Conservation (phyloP, 768 basidiomycete genomes). For the Chalciporus chontae region DNA sequence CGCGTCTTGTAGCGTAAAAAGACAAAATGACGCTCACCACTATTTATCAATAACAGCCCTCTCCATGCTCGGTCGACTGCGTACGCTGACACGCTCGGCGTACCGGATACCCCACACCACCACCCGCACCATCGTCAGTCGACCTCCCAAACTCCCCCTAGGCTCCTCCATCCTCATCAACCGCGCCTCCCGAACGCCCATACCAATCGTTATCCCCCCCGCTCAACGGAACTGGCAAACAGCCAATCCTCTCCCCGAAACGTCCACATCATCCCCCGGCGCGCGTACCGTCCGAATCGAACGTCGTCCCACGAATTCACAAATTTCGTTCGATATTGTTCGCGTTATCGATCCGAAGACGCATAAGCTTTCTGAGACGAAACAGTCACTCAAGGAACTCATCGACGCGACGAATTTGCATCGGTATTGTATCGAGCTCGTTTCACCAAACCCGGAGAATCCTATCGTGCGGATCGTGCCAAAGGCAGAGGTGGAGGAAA, state of each 20-base stretch:
- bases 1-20: neutral
- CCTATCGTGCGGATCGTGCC: constrained; percentile 62
- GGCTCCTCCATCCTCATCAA: neutral
- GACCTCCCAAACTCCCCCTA: neutral
- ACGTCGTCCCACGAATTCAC: constrained; percentile 30
- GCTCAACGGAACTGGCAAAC: constrained; percentile 12
- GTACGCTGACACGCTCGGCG: constrained; percentile 3
- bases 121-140: constrained; percentile 9
- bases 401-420: constrained; percentile 43
- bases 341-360: constrained; percentile 47
- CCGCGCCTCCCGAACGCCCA: neutral
- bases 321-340: constrained; percentile 43
- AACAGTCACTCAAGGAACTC: constrained; percentile 36
- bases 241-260: neutral
- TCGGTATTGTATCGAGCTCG: constrained; percentile 52
- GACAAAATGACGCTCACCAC: neutral
- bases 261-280: no score
- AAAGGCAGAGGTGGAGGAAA: constrained; percentile 40
- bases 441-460: constrained; percentile 37
- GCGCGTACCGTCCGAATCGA: constrained; percentile 1
- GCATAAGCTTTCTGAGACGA: constrained; percentile 34
- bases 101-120: neutral
- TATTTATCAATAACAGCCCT: neutral
- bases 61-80: constrained; percentile 2
- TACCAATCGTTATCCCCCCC: constrained; percentile 1